Evolutionary conservation across 2,329 filamentous ascomycete genomes (phyloP).

Genomic region (Byssoonygena ceratinophila): DNA sequence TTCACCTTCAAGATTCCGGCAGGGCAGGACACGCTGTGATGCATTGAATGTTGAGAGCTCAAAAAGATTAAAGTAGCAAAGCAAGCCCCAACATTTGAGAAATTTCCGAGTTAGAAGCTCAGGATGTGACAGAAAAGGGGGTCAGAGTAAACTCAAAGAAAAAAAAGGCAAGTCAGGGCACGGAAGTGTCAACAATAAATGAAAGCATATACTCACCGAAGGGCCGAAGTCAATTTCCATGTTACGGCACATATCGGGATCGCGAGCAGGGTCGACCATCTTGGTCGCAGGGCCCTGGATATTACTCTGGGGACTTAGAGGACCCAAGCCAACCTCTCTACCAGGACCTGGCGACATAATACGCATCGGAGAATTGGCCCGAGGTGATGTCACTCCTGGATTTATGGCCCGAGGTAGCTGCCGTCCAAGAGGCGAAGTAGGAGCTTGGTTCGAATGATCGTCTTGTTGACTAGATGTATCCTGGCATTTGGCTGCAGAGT

Average conservation of each 20-base stretch:
- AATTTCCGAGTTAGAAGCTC: not conserved
- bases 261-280: conserved; percentile 8
- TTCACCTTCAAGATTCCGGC: not conserved
- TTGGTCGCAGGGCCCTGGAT: not conserved
- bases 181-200: not conserved
- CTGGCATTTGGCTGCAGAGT: not conserved
- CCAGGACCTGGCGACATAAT: conserved; percentile 1
- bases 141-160: too few species aligned
- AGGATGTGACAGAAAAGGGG: not conserved
- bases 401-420: not conserved
- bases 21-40: not conserved
- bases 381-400: conserved; percentile 2
- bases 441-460: conserved; percentile 2
- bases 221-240: conserved; percentile 6
- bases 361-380: conserved; percentile 6
- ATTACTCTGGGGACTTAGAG: not conserved
- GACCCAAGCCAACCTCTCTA: not conserved
- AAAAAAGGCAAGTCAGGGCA: too few species aligned
- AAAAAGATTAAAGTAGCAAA: not conserved
- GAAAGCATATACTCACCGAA: not conserved
- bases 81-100: not conserved
- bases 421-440: not conserved
- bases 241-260: conserved; percentile 15
- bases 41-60: not conserved
- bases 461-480: conserved; percentile 4